phyloP scores from a whole-genome alignment of 2,329 filamentous ascomycete species.

The Aureobasidium sp. region DNA sequence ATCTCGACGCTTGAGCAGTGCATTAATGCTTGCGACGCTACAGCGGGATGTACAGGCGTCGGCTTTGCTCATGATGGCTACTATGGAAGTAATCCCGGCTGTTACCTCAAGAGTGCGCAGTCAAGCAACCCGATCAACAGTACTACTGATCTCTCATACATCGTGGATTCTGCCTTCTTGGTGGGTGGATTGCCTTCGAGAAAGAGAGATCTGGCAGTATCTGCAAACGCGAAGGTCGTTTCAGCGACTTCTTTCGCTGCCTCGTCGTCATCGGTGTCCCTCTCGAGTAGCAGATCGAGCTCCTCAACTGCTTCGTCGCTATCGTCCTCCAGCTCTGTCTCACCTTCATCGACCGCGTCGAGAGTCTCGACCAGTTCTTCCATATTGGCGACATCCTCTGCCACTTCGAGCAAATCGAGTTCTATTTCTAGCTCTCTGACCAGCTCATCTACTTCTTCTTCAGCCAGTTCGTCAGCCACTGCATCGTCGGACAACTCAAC shows the following conservation, averaged over 20 bases:
- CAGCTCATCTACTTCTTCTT: neutral
- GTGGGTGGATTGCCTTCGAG: neutral
- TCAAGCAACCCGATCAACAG: neutral
- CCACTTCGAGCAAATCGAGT: neutral
- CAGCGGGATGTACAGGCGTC: constrained; percentile 3
- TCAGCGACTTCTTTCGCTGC: neutral
- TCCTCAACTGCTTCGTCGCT: neutral
- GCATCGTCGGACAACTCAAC: neutral
- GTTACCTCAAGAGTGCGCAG: constrained; percentile 11
- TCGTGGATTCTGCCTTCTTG: constrained; percentile 8
- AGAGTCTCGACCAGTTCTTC: neutral
- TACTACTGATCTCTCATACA: constrained; percentile 5
- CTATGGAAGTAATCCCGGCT: constrained; percentile 9
- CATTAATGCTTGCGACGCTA: constrained; percentile 11
- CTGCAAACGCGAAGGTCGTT: neutral
- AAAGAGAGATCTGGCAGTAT: neutral
- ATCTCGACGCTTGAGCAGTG: constrained; percentile 13
- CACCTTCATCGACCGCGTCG: neutral
- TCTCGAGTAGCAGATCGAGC: neutral
- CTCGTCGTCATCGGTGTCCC: neutral
- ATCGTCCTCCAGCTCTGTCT: neutral
- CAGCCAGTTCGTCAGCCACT: neutral
- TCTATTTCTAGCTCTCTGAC: neutral
- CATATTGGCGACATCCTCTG: neutral
- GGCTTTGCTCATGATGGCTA: constrained; percentile 11